Conservation (phyloP, 306 rosid genomes). For the Cicer chorassanicum region DNA sequence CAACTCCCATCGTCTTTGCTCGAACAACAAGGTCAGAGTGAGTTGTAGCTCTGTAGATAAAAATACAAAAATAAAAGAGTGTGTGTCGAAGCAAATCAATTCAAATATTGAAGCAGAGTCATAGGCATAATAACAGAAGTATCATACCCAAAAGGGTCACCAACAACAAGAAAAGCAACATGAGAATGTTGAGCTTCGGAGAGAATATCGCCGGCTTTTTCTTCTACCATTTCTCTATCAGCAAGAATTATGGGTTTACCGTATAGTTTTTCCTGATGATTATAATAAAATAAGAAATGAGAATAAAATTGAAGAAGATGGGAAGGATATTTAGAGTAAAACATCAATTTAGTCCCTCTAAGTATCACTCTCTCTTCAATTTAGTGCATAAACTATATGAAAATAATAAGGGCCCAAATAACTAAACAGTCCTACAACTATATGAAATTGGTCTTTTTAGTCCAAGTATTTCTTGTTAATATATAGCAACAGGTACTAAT, state of each 20-base stretch:
- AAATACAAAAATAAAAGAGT: background rate
- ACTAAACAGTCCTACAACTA: no score
- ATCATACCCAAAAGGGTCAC: slow-evolving; percentile 61
- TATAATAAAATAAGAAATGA: no score
- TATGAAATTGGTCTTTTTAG: no score
- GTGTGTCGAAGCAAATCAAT: background rate
- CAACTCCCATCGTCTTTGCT: slow-evolving; percentile 79
- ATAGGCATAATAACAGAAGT: background rate
- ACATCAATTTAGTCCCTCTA: no score
- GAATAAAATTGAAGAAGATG: background rate
- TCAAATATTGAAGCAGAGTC: background rate
- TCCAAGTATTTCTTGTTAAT: no score
- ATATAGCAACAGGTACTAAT: no score
- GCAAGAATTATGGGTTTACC: slow-evolving; percentile 75
- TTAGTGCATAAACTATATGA: no score
- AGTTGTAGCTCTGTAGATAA: slow-evolving; percentile 68
- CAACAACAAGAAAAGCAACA: slow-evolving; percentile 61
- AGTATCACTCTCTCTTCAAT: no score
- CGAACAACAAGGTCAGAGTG: slow-evolving; percentile 84
- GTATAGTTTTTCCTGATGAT: slow-evolving; percentile 67
- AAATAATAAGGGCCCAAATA: no score
- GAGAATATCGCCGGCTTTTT: slow-evolving; percentile 57
- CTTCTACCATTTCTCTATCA: slow-evolving; percentile 94
- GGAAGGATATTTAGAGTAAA: no score
- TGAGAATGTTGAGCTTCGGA: slow-evolving; percentile 46